phyloP scores from a whole-genome alignment of 139 green algal genomes.

The Micractinium sp. region DNA sequence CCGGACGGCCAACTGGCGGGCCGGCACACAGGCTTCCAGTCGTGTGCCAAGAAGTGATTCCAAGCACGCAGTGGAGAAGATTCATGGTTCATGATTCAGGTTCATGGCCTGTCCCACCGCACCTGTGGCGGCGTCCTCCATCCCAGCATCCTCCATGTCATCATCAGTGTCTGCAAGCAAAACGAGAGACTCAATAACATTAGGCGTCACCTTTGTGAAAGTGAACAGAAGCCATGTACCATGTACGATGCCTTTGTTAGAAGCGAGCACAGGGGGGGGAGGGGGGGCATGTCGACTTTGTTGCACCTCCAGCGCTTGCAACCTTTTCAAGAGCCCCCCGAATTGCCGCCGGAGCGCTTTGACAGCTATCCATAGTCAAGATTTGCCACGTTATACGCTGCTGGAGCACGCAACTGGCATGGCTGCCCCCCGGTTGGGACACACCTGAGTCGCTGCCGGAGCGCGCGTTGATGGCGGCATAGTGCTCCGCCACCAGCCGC shows the following conservation, averaged over 20 bases:
- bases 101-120: neutral
- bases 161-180: constrained; percentile 3
- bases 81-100: too few relatives aligned
- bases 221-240: neutral
- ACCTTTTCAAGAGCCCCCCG: too few relatives aligned
- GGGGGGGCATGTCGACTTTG: too few relatives aligned
- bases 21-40: too few relatives aligned
- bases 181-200: neutral
- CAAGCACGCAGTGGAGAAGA: too few relatives aligned
- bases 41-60: too few relatives aligned
- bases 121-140: constrained; percentile 23
- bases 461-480: neutral
- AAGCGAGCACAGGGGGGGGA: too few relatives aligned
- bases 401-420: too few relatives aligned
- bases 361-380: neutral
- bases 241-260: too few relatives aligned
- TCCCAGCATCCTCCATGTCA: constrained; percentile 18
- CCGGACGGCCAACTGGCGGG: too few relatives aligned
- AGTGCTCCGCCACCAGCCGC: constrained; percentile 48
- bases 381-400: neutral
- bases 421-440: too few relatives aligned
- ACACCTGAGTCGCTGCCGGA: constrained; percentile 22
- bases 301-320: too few relatives aligned
- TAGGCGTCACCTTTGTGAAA: neutral
- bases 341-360: neutral